Percentiles rank a stretch among this genome's conserved stretches.
Conservation (phyloP, 805 yeast genomes). For the Metschnikowia proteae region DNA sequence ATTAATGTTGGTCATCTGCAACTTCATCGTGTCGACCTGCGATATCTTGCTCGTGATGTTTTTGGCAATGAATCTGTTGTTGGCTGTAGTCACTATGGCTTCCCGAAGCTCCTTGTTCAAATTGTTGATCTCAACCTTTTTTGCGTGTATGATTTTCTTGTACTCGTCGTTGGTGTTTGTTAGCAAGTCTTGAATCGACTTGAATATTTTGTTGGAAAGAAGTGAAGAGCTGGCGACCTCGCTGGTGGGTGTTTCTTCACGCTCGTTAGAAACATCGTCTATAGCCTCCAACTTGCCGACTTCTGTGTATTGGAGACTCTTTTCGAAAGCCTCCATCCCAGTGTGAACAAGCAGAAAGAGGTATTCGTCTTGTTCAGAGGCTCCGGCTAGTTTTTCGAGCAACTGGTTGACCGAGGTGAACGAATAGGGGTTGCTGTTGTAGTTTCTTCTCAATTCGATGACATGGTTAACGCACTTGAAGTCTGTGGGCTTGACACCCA, state of each 20-base stretch:
- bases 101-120: conserved; percentile 37
- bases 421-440: conserved; percentile 12
- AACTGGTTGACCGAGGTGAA: conserved; percentile 8
- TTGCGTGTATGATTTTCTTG: conserved; percentile 33
- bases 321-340: conserved; percentile 31
- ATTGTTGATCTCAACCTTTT: conserved; percentile 32
- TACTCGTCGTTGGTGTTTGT: conserved; percentile 37
- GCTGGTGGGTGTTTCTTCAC: conserved; percentile 9
- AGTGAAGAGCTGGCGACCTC: conserved; percentile 13
- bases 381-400: conserved; percentile 10
- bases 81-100: conserved; percentile 41
- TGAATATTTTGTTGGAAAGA: conserved; percentile 32
- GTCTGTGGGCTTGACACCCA: conserved; percentile 83
- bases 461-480: conserved; percentile 63
- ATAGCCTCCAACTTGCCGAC: conserved; percentile 12
- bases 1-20: conserved; percentile 39
- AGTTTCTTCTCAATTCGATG: conserved; percentile 14
- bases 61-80: conserved; percentile 35
- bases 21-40: conserved; percentile 48
- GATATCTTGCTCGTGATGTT: conserved; percentile 36
- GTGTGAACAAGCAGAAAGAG: conserved; percentile 34
- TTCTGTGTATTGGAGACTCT: conserved; percentile 17
- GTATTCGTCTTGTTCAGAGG: conserved; percentile 22
- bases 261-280: neutral
- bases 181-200: conserved; percentile 38